Conservation (phyloP, 208 protist genomes). For the Sergeia podlipaevii region DNA sequence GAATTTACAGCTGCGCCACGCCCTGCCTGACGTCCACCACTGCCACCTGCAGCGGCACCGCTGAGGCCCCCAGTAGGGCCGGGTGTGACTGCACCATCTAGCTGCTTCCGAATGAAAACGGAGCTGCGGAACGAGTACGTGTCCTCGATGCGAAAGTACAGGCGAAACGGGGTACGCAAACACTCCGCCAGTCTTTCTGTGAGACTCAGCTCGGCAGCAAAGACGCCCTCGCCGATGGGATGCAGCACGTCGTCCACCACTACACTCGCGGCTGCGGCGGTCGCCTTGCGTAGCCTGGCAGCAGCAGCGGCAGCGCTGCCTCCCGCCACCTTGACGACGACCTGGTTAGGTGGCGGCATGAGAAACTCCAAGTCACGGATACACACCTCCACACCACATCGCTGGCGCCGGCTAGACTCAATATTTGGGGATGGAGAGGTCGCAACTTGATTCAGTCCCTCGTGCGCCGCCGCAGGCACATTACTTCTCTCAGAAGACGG, state of each 20-base stretch:
- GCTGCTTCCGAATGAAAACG: not conserved
- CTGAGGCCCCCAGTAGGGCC: not conserved
- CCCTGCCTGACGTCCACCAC: conserved; percentile 24
- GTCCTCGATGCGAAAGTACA: conserved; percentile 8
- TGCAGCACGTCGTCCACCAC: not conserved
- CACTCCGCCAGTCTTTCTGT: not conserved
- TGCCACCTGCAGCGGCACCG: conserved; percentile 7
- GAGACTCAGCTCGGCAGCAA: conserved; percentile 6
- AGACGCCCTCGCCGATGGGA: not conserved
- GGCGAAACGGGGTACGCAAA: conserved; percentile 10
- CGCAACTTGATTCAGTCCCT: not conserved
- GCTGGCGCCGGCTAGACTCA: not conserved
- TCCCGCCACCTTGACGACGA: too few relatives aligned
- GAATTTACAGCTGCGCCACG: conserved; percentile 6
- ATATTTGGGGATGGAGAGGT: not conserved
- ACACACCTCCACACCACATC: too few relatives aligned
- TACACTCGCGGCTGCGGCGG: conserved; percentile 5
- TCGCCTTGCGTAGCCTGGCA: conserved; percentile 8
- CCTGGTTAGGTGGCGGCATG: too few relatives aligned
- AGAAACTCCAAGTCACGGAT: too few relatives aligned
- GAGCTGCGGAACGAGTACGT: not conserved
- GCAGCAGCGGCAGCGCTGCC: conserved; percentile 1
- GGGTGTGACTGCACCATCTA: conserved; percentile 9
- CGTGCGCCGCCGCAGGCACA: not conserved
- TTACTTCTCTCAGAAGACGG: not conserved